Evolutionary conservation across 768 basidiomycete genomes (phyloP).

Genomic region (Pleurotus sapidus): DNA sequence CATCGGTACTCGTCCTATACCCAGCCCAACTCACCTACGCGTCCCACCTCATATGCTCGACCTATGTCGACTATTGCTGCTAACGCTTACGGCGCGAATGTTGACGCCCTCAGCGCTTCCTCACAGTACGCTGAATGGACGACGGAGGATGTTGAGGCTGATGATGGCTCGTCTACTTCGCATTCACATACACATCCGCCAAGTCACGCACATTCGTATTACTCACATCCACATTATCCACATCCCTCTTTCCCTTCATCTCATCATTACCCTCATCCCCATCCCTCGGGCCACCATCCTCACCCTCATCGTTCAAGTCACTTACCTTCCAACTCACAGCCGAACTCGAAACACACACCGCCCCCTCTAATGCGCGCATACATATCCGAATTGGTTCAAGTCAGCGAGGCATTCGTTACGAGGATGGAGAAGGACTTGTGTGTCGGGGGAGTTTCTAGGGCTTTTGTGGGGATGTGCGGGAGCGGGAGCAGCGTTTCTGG

Average conservation of each 20-base stretch:
- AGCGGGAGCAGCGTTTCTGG: neutral
- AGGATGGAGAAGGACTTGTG: constrained; percentile 41
- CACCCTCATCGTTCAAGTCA: neutral
- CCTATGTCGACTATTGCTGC: neutral
- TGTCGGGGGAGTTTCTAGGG: constrained; percentile 48
- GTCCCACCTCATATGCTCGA: neutral
- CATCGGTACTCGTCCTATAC: too few relatives aligned
- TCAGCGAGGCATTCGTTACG: constrained; percentile 36
- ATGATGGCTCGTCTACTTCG: neutral
- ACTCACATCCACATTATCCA: neutral
- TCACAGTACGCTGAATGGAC: neutral
- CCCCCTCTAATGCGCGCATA: constrained; percentile 38
- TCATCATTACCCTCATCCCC: neutral
- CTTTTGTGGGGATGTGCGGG: constrained; percentile 34
- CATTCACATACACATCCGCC: neutral
- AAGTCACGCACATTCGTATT: neutral
- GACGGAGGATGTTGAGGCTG: constrained; percentile 2
- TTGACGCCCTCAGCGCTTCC: too few relatives aligned
- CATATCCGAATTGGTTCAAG: constrained; percentile 36
- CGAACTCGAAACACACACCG: constrained; percentile 18
- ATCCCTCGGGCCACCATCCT: neutral
- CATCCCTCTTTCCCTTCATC: neutral
- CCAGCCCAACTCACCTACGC: neutral
- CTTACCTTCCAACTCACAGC: neutral
- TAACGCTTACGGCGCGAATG: too few relatives aligned